Evolutionary conservation across 768 basidiomycete species (phyloP), one percentile per base, ranked within the genome.

Genomic region (Mycena rosella): DNA sequence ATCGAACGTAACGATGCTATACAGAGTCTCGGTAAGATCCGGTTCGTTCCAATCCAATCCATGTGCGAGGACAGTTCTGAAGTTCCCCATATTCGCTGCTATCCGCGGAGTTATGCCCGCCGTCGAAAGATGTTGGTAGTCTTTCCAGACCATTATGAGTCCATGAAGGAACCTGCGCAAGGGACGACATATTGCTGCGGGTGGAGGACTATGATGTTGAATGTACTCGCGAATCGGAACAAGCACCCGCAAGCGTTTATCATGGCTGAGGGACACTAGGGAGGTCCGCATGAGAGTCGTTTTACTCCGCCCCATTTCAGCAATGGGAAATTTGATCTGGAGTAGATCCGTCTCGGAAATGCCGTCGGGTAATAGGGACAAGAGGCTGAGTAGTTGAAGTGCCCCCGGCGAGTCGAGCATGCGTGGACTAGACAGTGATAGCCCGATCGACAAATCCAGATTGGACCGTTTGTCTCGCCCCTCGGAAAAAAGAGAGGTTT

Each of bases 301-400:
- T 15, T 42, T 61, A 30, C 66, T 49, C 47, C 66, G 24, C 13
- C 47, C 59, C 29, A 62, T 48, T 2, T 26, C 53, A 0, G 26
- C 15, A 34, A 67, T 51, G 2, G 47, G 36, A 2, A 67, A 29
- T 18, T 56, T 30, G 26, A 53, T 49, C 40, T 60, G 59, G 14
- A 62, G 59, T 6, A 67, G 29, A 3, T 67, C 66, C 20, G 45
- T 14, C 3, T 67, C 60, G 15, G 54, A 61, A 15, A 67, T 62
- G 14, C 66, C 66, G 30, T 67, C 66, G 2, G 66, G 66, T 18
- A 67, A 17, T 5, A 67, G 66, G 24, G 66, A 67, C 27, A 67
- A 26, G 10, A 67, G 60, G 15, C 42, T 22, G 29, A 67, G 53
- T 2, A 67, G 60, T 13, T 45, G 26, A 17, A n/a, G 53, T 13